A percentile compares a stretch with the other conserved stretches of the same genome.
Evolutionary conservation across 2,329 filamentous ascomycete species (phyloP).

Genomic region (Escovopsis weberi): DNA sequence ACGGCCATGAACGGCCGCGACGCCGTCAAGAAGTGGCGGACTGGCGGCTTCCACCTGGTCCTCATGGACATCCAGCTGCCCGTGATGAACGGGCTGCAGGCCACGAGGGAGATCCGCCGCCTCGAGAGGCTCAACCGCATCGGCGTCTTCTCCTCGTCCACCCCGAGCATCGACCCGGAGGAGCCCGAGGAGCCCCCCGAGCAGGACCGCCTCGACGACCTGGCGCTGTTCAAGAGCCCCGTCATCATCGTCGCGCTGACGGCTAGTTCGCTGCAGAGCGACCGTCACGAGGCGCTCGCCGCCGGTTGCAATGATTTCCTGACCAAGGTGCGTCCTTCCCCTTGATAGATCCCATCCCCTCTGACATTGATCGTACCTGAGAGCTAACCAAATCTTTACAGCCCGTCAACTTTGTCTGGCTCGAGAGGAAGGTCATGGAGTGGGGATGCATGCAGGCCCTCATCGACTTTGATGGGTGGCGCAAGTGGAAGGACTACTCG

Average conservation of each 20-base stretch:
- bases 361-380: neutral
- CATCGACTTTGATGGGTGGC: constrained; percentile 97
- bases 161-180: constrained; percentile 38
- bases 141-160: constrained; percentile 68
- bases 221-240: constrained; percentile 75
- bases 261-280: constrained; percentile 84
- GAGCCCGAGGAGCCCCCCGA: constrained; percentile 34
- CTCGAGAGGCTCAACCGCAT: constrained; percentile 85
- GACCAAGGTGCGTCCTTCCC: constrained; percentile 57
- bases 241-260: constrained; percentile 97
- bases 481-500: constrained; percentile 83
- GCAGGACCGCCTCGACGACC: constrained; percentile 55
- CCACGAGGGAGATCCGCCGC: constrained; percentile 84
- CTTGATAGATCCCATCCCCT: neutral
- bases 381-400: constrained; percentile 20
- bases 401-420: constrained; percentile 96
- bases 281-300: constrained; percentile 85
- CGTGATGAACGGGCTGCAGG: constrained; percentile 89
- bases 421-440: constrained; percentile 95
- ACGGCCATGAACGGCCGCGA: constrained; percentile 94
- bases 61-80: constrained; percentile 98
- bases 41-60: constrained; percentile 86
- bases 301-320: constrained; percentile 97
- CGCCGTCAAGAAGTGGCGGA: constrained; percentile 84
- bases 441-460: constrained; percentile 99